These are phyloP conservation scores for Xylaria sp. DNA, from an alignment of 2,329 filamentous ascomycete species.

Conservation along the genomic window DNA sequence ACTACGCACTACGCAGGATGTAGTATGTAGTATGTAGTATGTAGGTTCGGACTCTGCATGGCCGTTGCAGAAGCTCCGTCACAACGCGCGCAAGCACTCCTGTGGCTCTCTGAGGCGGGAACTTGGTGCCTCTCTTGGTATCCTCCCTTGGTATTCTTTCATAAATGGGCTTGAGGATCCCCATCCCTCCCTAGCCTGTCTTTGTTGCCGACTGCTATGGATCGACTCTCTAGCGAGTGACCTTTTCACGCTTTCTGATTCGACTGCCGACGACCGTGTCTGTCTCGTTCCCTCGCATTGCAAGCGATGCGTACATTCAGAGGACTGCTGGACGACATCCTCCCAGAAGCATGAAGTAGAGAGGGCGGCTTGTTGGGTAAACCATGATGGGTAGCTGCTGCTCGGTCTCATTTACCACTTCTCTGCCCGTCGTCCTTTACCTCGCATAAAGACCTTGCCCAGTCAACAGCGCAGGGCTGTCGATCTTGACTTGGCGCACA, in stretches of 20 bases:
- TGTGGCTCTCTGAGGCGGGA: slow-evolving; percentile 45
- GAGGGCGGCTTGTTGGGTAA: slow-evolving; percentile 28
- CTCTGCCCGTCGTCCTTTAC: slow-evolving; percentile 35
- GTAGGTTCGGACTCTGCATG: slow-evolving; percentile 40
- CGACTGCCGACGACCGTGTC: slow-evolving; percentile 40
- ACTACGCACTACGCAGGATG: no score
- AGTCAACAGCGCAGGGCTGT: slow-evolving; percentile 20
- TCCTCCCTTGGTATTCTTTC: no score
- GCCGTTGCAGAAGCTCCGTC: slow-evolving; percentile 47
- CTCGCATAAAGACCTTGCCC: slow-evolving; percentile 37
- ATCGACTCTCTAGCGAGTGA: slow-evolving; percentile 37
- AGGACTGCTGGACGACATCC: slow-evolving; percentile 40
- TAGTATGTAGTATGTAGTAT: no score
- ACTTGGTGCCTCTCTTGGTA: slow-evolving; percentile 39
- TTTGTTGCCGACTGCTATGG: slow-evolving; percentile 40
- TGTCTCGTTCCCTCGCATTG: slow-evolving; percentile 46
- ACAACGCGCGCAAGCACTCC: slow-evolving; percentile 45
- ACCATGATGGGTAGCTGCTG: slow-evolving; percentile 45
- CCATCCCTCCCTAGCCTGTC: slow-evolving; percentile 39
- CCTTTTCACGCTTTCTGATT: slow-evolving; percentile 38
- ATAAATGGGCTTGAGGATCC: slow-evolving; percentile 41
- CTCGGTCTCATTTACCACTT: slow-evolving; percentile 36
- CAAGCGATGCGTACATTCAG: slow-evolving; percentile 49
- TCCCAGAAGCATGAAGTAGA: slow-evolving; percentile 38
- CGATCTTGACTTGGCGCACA: slow-evolving; percentile 19